Percentiles rank a stretch among this genome's conserved stretches.
phyloP scores from a whole-genome alignment of 2,329 filamentous ascomycete genomes.

The Fusarium sp. region DNA sequence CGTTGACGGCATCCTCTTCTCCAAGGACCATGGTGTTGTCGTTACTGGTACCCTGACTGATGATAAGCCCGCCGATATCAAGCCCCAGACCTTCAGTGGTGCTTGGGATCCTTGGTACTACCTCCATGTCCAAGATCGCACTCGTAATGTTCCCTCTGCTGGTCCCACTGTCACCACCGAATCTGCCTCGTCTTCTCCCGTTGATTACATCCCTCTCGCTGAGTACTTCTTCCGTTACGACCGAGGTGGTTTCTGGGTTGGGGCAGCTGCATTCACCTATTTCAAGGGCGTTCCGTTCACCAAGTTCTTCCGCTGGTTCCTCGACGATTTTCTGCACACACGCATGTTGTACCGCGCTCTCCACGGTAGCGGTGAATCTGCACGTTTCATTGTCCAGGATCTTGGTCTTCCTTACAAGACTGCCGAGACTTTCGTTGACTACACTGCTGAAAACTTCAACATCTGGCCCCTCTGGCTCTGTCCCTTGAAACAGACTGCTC shows the following conservation, averaged over 20 bases:
- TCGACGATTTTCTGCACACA: constrained; percentile 79
- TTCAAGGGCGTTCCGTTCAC: constrained; percentile 74
- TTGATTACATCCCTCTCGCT: constrained; percentile 72
- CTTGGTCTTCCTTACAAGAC: constrained; percentile 67
- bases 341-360: constrained; percentile 79
- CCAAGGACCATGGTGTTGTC: constrained; percentile 64
- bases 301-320: constrained; percentile 71
- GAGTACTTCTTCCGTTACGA: constrained; percentile 84
- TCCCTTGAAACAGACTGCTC: constrained; percentile 60
- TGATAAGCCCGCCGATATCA: constrained; percentile 48
- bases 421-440: constrained; percentile 65
- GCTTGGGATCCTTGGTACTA: constrained; percentile 82
- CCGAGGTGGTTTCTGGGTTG: constrained; percentile 80
- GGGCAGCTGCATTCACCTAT: constrained; percentile 72
- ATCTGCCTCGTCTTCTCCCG: constrained; percentile 39
- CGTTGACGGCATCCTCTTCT: constrained; percentile 75
- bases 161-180: constrained; percentile 26
- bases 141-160: constrained; percentile 42
- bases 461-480: constrained; percentile 73
- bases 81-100: constrained; percentile 64
- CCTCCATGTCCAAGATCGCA: constrained; percentile 67
- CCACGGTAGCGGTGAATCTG: constrained; percentile 73
- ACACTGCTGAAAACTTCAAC: constrained; percentile 60
- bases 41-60: constrained; percentile 70
- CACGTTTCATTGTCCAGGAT: constrained; percentile 76